Base-by-base conservation (phyloP, 2,329 filamentous ascomycete genomes). In the Exophiala aquamarina region DNA sequence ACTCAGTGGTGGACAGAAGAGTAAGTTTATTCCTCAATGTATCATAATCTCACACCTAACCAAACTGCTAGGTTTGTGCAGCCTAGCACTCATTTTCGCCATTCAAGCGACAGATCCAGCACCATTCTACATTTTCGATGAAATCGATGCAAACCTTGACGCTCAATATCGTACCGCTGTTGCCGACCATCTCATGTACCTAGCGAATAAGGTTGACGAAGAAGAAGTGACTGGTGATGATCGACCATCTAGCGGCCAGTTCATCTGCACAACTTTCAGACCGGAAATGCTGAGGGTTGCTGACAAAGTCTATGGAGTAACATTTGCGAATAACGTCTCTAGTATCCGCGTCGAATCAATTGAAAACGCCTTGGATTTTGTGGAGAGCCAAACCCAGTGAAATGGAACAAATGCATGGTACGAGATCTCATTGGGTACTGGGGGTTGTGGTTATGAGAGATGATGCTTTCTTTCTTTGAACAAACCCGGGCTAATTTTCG, bases 71-170 rank as follows among this genome's bases (percentile, higher is more conserved):
- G 87, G 89, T 81, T 76, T 97, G 53, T 97, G 92, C 68, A 93
- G 93, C 8, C 81, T 98, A n/a, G 94, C 93, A 35, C 82, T 98
- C 41, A 94, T 98, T 59, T 98, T 98, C 66, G 93, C 93, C n/a
- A 94, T 98, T 59, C 93, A 98, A 70, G 89, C 91, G 59, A 95
- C 92, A 50, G 93, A 98, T 66, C 93, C 92, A 8, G 94, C 92
- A 35, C 93, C 93, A 1, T 97, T 98, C 77, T 96, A 98, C 66
- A 91, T 98, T 62, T 98, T 98, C 61, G 93, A 98, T 67, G 93
- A 98, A 70, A 95, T 98, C 55, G 93, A 98, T 64, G 93, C 93
- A 67, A 98, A 98, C 66, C 80, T 98, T 18, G 93, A 98, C 66
- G 91, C 93, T 1, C 93, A 98, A 70, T 98, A 98, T 73, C 87